A percentile compares a stretch with the other conserved stretches of the same genome.
These are phyloP conservation scores for Albatrellus ellisii DNA, from an alignment of 768 basidiomycete species.

Conservation along the genomic window DNA sequence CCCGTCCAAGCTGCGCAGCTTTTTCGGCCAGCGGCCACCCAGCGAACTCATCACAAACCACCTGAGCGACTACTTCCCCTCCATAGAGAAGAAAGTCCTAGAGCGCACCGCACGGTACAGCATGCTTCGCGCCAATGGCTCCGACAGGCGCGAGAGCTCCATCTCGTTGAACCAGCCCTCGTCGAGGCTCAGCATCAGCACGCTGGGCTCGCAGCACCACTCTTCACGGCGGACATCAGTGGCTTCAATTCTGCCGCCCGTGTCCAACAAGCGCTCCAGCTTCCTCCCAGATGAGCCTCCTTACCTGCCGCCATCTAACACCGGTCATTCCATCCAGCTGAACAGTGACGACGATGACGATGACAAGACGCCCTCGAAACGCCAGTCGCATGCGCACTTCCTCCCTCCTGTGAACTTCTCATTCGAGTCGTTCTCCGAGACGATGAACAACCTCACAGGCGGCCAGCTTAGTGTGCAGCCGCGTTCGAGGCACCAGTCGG, in stretches of 20 bases:
- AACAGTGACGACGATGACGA: slow-evolving; percentile 30
- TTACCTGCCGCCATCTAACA: slow-evolving; percentile 63
- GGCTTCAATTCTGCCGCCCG: slow-evolving; percentile 28
- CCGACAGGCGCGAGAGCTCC: slow-evolving; percentile 31
- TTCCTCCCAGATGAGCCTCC: slow-evolving; percentile 30
- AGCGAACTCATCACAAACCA: slow-evolving; percentile 95
- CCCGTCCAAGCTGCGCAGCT: slow-evolving; percentile 76
- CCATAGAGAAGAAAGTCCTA: slow-evolving; percentile 82
- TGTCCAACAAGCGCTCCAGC: slow-evolving; percentile 15
- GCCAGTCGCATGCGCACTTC: slow-evolving; percentile 35
- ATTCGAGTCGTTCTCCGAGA: slow-evolving; percentile 69
- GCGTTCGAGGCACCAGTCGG: slow-evolving; percentile 26
- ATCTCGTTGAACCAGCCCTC: slow-evolving; percentile 32
- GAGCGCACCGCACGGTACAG: slow-evolving; percentile 82
- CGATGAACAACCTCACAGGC: slow-evolving; percentile 43
- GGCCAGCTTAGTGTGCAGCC: slow-evolving; percentile 19
- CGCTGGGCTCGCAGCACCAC: slow-evolving; percentile 30
- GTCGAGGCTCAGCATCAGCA: slow-evolving; percentile 53
- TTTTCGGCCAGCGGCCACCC: slow-evolving; percentile 96
- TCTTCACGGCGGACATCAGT: slow-evolving; percentile 31
- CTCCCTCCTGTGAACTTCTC: slow-evolving; percentile 72
- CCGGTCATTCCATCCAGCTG: slow-evolving; percentile 54
- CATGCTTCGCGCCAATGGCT: slow-evolving; percentile 55
- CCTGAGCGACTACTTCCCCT: slow-evolving; percentile 90
- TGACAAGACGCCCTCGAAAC: slow-evolving; percentile 18